A percentile compares a stretch with the other conserved stretches of the same genome.
Conservation (phyloP, 345 rosid species). For the Alliaria petiolata region DNA sequence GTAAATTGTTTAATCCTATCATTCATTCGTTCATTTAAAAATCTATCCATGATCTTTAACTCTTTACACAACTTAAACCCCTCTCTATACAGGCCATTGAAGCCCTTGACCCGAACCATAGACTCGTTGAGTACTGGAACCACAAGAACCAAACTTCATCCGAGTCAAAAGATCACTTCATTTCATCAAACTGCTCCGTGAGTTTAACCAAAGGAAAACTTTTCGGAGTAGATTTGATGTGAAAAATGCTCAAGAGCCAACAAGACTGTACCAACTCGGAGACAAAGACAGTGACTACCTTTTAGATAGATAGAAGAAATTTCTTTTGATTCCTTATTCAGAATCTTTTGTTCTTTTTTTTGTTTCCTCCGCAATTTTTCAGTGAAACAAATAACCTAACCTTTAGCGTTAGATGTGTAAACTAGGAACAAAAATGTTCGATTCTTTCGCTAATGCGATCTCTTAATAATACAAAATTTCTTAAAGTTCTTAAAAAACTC, state of each 20-base stretch:
- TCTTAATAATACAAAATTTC: constrained; percentile 6
- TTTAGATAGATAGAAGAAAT: constrained; percentile 22
- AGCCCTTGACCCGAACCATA: constrained; percentile 72
- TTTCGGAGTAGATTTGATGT: constrained; percentile 40
- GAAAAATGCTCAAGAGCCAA: constrained; percentile 6
- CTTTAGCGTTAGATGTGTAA: constrained; percentile 31
- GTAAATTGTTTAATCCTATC: too few species aligned
- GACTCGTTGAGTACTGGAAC: constrained; percentile 72
- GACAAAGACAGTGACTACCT: constrained; percentile 1
- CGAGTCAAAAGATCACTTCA: constrained; percentile 26
- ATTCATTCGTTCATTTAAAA: too few species aligned
- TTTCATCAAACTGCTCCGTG: constrained; percentile 28
- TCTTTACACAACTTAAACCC: too few species aligned
- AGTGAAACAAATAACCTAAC: constrained; percentile 22
- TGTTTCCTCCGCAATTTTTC: neutral
- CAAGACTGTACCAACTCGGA: too few species aligned
- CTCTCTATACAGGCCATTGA: too few species aligned
- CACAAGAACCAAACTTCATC: constrained; percentile 33
- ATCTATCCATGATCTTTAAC: too few species aligned
- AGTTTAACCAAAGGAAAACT: constrained; percentile 27
- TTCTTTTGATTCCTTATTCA: constrained; percentile 11
- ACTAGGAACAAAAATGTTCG: neutral
- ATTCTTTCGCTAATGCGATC: constrained; percentile 17
- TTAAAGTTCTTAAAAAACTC: neutral
- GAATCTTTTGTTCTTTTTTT: constrained; percentile 17